phyloP scores from a whole-genome alignment of 306 rosid genomes.

The Quercus engelmannii region DNA sequence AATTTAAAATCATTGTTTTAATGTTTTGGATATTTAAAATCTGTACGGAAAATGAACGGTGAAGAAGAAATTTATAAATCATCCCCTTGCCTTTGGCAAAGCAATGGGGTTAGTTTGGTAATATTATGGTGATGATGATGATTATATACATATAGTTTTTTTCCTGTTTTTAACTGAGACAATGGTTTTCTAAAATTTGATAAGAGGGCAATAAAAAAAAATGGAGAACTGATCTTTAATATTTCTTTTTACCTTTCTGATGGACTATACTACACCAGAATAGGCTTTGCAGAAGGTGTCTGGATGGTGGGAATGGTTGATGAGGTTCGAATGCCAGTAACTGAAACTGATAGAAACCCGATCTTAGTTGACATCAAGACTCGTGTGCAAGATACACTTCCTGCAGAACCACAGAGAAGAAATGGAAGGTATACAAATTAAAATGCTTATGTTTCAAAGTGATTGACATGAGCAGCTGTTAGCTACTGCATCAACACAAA shows the following conservation, averaged over 20 bases:
- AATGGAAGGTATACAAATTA: slow-evolving; percentile 62
- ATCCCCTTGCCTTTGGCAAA: background rate
- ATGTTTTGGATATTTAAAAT: background rate
- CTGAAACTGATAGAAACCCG: slow-evolving; percentile 41
- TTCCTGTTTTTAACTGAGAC: background rate
- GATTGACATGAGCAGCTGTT: background rate
- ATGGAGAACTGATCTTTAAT: slow-evolving; percentile 10
- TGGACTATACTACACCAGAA: slow-evolving; percentile 35
- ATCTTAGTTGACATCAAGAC: slow-evolving; percentile 75
- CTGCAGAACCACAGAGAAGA: slow-evolving; percentile 74
- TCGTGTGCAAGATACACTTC: slow-evolving; percentile 55
- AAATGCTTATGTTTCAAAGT: background rate
- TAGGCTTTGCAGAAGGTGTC: slow-evolving; percentile 53
- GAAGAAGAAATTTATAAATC: background rate
- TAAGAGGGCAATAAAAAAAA: background rate
- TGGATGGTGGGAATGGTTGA: slow-evolving; percentile 84
- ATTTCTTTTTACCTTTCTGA: background rate
- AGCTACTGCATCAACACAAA: slow-evolving; percentile 11
- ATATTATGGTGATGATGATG: background rate
- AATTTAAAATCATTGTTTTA: background rate
- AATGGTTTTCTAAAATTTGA: background rate
- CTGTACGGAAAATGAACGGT: background rate
- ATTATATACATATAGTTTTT: background rate
- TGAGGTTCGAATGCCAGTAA: slow-evolving; percentile 65
- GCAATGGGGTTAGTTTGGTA: background rate